Evolutionary conservation across 2,329 filamentous ascomycete genomes (phyloP).

Genomic region (Trichoderma koningii): DNA sequence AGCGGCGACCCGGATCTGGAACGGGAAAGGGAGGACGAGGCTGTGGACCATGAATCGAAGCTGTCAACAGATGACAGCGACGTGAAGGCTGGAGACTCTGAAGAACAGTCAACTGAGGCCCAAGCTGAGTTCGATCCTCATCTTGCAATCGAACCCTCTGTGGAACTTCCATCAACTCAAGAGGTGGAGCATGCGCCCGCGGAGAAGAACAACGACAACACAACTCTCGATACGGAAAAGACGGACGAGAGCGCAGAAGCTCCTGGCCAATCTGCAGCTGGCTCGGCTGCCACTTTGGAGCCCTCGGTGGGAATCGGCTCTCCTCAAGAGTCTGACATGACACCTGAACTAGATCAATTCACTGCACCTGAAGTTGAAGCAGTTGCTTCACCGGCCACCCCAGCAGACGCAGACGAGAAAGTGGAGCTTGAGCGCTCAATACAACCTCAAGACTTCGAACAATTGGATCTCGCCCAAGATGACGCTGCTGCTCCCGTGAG

Average conservation of each 20-base stretch:
- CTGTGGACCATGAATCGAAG: not conserved
- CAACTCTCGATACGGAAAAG: slow-evolving; percentile 29
- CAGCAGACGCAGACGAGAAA: slow-evolving; percentile 39
- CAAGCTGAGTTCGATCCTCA: not conserved
- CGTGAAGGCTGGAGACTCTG: not conserved
- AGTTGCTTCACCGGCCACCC: slow-evolving; percentile 28
- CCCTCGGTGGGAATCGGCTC: slow-evolving; percentile 22
- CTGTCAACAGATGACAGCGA: not conserved
- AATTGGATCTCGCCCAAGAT: slow-evolving; percentile 19
- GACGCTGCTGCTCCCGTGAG: slow-evolving; percentile 17
- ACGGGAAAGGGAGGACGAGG: slow-evolving; percentile 9
- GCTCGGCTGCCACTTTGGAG: slow-evolving; percentile 28
- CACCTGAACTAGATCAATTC: slow-evolving; percentile 24
- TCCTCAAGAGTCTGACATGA: slow-evolving; percentile 25
- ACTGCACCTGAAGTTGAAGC: not conserved
- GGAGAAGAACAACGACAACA: slow-evolving; percentile 26
- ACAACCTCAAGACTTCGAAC: slow-evolving; percentile 23
- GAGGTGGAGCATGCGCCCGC: slow-evolving; percentile 16
- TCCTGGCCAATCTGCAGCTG: slow-evolving; percentile 27
- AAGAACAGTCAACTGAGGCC: not conserved
- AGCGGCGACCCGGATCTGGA: not conserved
- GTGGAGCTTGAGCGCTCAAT: slow-evolving; percentile 29
- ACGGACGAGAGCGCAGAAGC: slow-evolving; percentile 42
- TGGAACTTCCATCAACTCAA: slow-evolving; percentile 6
- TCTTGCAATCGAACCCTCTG: slow-evolving; percentile 2